Percentiles rank a stretch among this genome's conserved stretches.
These are phyloP conservation scores for Arachnomyces sp. DNA, from an alignment of 2,329 filamentous ascomycete genomes.

Conservation along the genomic window DNA sequence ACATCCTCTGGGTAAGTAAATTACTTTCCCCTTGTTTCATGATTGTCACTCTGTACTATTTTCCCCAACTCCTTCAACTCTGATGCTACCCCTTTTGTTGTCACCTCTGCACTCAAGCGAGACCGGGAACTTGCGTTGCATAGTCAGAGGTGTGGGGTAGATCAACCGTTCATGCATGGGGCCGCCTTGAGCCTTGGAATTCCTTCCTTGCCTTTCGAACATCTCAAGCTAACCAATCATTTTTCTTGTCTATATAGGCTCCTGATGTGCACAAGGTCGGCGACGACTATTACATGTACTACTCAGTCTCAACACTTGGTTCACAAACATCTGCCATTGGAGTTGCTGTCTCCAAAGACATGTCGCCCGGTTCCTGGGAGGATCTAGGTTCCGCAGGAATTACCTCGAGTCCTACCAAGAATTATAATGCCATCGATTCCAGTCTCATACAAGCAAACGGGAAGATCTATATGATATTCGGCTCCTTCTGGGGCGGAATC, in stretches of 20 bases:
- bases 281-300: constrained; percentile 56
- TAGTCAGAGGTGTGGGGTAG: background rate
- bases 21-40: background rate
- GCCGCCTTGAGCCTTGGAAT: background rate
- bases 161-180: constrained; percentile 1
- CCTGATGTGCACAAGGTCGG: constrained; percentile 55
- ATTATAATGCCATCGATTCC: constrained; percentile 55
- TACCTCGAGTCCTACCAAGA: constrained; percentile 30
- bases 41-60: background rate
- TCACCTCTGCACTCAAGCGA: too few species aligned
- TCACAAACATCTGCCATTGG: constrained; percentile 56
- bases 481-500: constrained; percentile 60
- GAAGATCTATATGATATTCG: constrained; percentile 50
- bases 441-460: constrained; percentile 40
- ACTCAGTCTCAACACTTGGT: constrained; percentile 56
- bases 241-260: constrained; percentile 37
- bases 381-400: constrained; percentile 27
- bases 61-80: background rate
- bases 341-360: constrained; percentile 40
- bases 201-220: too few species aligned
- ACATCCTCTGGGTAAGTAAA: constrained; percentile 42
- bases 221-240: too few species aligned
- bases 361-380: constrained; percentile 29
- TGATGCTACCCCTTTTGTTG: background rate
- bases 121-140: too few species aligned